Conservation (phyloP, 2,329 filamentous ascomycete genomes). For the Whalleya microplaca region DNA sequence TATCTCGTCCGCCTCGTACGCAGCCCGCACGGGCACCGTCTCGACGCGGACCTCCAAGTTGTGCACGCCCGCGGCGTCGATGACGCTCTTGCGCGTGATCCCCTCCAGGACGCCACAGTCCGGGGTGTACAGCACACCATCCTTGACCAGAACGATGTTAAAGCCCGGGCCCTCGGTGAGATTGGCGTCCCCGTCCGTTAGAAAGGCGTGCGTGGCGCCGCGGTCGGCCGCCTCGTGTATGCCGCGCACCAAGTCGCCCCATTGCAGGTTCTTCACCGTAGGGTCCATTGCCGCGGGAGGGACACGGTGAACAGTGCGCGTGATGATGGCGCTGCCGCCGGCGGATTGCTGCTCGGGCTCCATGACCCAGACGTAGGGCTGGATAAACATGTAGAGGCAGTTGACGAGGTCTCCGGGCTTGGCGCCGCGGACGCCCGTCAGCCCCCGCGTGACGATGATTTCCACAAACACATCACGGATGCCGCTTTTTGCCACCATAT, state of each 20-base stretch:
- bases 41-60: background rate
- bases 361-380: conserved; percentile 4
- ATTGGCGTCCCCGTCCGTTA: conserved; percentile 1
- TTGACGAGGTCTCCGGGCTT: background rate
- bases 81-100: conserved; percentile 3
- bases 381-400: conserved; percentile 1
- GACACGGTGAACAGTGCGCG: background rate
- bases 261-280: conserved; percentile 4
- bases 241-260: conserved; percentile 1
- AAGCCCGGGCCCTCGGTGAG: conserved; percentile 2
- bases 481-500: conserved; percentile 1
- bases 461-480: conserved; percentile 2
- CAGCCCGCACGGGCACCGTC: background rate
- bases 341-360: background rate
- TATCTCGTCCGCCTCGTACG: background rate
- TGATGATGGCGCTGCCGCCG: background rate
- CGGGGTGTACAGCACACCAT: background rate
- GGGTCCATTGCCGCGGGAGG: background rate
- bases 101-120: conserved; percentile 1
- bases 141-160: conserved; percentile 5
- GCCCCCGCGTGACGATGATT: conserved; percentile 1
- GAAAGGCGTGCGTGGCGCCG: background rate
- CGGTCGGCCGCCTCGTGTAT: conserved; percentile 1
- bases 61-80: background rate
- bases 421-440: conserved; percentile 2